Percentiles rank a stretch among this genome's conserved stretches.
Evolutionary conservation across 208 protist species (phyloP).

Genomic region (Porcisia deanei): DNA sequence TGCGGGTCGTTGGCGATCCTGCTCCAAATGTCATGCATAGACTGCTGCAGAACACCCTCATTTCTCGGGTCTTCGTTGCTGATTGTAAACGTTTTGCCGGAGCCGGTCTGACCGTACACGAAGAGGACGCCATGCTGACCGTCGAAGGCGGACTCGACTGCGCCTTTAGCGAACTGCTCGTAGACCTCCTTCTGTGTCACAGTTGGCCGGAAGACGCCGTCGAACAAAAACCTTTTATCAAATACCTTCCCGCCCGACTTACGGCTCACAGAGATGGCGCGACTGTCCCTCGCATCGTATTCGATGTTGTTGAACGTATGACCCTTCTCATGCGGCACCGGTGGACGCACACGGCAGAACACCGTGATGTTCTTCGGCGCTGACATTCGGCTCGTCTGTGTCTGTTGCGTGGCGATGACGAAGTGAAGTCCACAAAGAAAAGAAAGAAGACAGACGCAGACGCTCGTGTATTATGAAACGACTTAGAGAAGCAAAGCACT

Average conservation of each 20-base stretch:
- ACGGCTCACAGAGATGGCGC: slow-evolving; percentile 48
- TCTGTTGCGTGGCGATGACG: slow-evolving; percentile 40
- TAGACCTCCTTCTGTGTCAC: slow-evolving; percentile 78
- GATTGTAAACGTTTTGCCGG: slow-evolving; percentile 92
- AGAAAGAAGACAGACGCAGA: slow-evolving; percentile 1
- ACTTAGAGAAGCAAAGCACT: too few species aligned
- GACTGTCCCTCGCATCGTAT: slow-evolving; percentile 51
- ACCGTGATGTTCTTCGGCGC: slow-evolving; percentile 88
- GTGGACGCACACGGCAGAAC: slow-evolving; percentile 83
- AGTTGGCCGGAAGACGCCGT: slow-evolving; percentile 61
- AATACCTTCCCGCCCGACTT: slow-evolving; percentile 41
- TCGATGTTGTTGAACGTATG: slow-evolving; percentile 78
- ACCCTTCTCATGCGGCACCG: slow-evolving; percentile 64
- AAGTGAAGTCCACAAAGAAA: not conserved
- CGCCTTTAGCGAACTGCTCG: slow-evolving; percentile 63
- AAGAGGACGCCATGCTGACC: slow-evolving; percentile 91
- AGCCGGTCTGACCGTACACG: slow-evolving; percentile 92
- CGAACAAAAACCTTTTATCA: slow-evolving; percentile 73
- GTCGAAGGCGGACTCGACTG: slow-evolving; percentile 88
- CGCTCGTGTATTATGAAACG: too few species aligned
- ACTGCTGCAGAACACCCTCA: slow-evolving; percentile 85
- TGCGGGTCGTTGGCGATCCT: slow-evolving; percentile 60
- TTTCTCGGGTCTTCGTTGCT: slow-evolving; percentile 88
- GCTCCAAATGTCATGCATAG: slow-evolving; percentile 68
- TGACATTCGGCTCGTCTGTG: slow-evolving; percentile 44